Base-by-base conservation (phyloP, 345 rosid genomes). In the Eutrema heterophyllum region DNA sequence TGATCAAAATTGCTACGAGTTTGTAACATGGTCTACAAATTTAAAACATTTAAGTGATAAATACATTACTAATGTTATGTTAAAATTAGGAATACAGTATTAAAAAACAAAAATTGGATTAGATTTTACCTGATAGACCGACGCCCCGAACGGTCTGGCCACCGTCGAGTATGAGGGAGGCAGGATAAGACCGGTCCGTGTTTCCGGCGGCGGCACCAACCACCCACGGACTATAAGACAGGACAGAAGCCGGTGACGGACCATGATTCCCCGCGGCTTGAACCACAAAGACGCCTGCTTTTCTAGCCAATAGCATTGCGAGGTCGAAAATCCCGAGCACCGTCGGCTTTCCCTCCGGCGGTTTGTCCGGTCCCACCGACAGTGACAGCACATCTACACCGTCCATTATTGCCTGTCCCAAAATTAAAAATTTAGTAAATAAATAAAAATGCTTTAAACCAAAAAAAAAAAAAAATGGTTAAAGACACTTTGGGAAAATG, bases 181-280 rank as follows among this genome's bases (percentile, higher is more conserved):
- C 84, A 4, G 87, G 82, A 67, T 87, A 91, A 41, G 32, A 79
- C 77, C 97, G 49, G 82, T 94, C 93, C 0, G 90, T 88, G 77
- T 64, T 68, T 81, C 86, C 82, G 10, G 91, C 80, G 0, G 88
- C 97, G 0, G 73, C 90, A 0, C 87, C 87, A 0, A 93, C 79
- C 6, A 79, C 83, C 98, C 98, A 93, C 0, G 98, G 97, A 84
- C 96, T 87, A 80, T 81, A 93, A 39, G 93, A 86, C 49, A 89
- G 40, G 1, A 88, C 90, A 0, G 90, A 80, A 24, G 89, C 82
- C 30, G 84, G 84, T 5, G 21, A 78, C 0, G 96, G 98, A 4
- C 97, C 98, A 1, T 67, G 74, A 74, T 94, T 89, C 6, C 97
- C 97, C 6, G 81, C 95, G 12, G 97, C 98, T 78, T 94, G 96